Base-by-base conservation (phyloP, 768 basidiomycete species). In the Pulveroboletus sp. region DNA sequence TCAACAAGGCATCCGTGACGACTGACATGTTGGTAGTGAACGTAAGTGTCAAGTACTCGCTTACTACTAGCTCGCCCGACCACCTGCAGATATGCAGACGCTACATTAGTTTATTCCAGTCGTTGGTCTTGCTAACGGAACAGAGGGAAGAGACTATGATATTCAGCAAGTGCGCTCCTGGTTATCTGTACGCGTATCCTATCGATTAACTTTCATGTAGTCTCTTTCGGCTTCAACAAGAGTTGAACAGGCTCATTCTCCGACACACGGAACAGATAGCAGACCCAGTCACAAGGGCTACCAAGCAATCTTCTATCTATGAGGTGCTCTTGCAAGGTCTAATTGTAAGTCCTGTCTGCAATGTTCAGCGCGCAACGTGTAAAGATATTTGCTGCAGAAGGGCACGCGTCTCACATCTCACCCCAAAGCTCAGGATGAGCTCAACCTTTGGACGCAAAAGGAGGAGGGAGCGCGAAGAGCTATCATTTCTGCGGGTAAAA, bases 61-160 rank as follows among this genome's bases (percentile, higher is more conserved):
- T 9, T 28, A 18, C 24, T 37, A 4, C 31, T 18, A 17, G 27
- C 47, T 60, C 43, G 49, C 36, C 4, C 33, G 24, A 47, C 13
- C 10, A 11, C 30, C 15, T 17, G 30, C 30, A 79, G 87, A 80
- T 93, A 13, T 89, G 86, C 64, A 77, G 75, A 43, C 81, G 83
- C 50, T 99, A 98, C 66, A 76, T 85, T 13, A 73, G 73, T 14
- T 64, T 96, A 60, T 98, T 98, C 74, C 85, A 83, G 52, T 82
- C 86, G 2, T 82, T 93, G 55, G 82, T 94, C 18, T 79, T 81
- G 27, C 70, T 99, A 55, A 90, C 89, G 4, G 79, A 79, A 35
- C 85, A 89, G 53, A 85, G 83, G 37, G 92, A 96, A 57, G 94
- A 96, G 65, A 90, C 90, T 8, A 96, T 97, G 93, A 88, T 98